A percentile compares a stretch with the other conserved stretches of the same genome.
Conservation (phyloP, 140 eudicot species). For the Bidens hawaiensis region DNA sequence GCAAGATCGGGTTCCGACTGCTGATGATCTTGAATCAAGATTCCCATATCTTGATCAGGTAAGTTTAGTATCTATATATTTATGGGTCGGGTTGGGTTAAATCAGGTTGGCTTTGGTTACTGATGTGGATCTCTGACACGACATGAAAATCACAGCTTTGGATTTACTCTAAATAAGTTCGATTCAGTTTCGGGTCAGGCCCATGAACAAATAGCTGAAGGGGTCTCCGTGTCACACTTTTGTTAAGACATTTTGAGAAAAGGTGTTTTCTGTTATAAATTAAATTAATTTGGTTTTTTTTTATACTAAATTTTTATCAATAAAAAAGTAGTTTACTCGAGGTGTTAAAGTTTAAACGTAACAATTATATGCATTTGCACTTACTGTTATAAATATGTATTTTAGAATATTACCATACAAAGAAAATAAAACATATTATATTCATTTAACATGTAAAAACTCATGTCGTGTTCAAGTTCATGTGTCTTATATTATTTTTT, state of each 20-base stretch:
- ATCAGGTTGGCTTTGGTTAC: no score
- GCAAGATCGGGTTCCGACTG: slow-evolving; percentile 58
- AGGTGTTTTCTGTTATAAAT: neutral
- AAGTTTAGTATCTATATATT: slow-evolving; percentile 12
- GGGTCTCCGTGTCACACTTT: no score
- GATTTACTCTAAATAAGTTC: neutral
- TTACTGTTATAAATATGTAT: no score
- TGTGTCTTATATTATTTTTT: neutral
- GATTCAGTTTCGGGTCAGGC: neutral
- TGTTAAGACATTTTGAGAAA: no score
- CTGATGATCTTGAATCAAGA: slow-evolving; percentile 68
- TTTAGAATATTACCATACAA: neutral
- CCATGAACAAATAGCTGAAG: neutral
- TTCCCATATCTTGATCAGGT: slow-evolving; percentile 89
- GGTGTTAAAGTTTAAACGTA: neutral
- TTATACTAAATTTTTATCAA: no score
- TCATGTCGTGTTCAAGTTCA: neutral
- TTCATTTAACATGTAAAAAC: neutral
- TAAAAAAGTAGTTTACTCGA: neutral
- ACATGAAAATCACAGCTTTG: no score
- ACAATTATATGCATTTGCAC: neutral
- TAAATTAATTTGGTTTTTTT: neutral
- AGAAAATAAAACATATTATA: no score
- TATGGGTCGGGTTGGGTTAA: no score
- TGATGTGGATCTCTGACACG: no score